Evolutionary conservation across 805 yeast species (phyloP).

Genomic region (Suhomyces tanzawaensis): DNA sequence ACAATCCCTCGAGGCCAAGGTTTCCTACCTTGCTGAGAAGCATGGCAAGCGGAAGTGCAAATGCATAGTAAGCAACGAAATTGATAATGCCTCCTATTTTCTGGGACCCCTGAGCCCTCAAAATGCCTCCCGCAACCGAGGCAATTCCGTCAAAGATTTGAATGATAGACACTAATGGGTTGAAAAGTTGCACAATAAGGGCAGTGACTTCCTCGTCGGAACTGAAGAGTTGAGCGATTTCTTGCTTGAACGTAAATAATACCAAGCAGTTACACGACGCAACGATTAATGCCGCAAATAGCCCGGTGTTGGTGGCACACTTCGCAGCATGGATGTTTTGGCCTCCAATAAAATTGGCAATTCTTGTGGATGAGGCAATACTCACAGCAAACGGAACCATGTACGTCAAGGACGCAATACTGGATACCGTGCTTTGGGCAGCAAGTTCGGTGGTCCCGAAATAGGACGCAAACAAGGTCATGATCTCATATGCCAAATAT

Average conservation of each 20-base stretch:
- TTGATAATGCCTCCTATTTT: constrained; percentile 69
- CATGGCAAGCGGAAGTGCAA: constrained; percentile 68
- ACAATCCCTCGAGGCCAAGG: constrained; percentile 58
- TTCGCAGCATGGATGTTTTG: constrained; percentile 38
- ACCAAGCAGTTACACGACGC: constrained; percentile 41
- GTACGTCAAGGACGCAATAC: constrained; percentile 43
- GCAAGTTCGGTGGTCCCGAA: constrained; percentile 51
- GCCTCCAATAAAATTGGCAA: constrained; percentile 46
- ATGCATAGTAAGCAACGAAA: constrained; percentile 64
- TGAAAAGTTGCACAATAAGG: constrained; percentile 50
- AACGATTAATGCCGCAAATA: constrained; percentile 28
- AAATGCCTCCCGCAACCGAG: constrained; percentile 67
- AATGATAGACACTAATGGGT: constrained; percentile 61
- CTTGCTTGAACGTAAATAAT: constrained; percentile 44
- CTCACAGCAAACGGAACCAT: constrained; percentile 48
- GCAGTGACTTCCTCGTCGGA: constrained; percentile 55
- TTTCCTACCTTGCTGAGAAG: constrained; percentile 47
- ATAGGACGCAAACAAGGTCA: constrained; percentile 45
- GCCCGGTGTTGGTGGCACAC: constrained; percentile 32
- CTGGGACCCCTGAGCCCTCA: constrained; percentile 77
- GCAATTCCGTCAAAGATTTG: constrained; percentile 71
- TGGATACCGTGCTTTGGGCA: constrained; percentile 51
- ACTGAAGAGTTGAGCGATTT: constrained; percentile 60
- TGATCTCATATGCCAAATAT: constrained; percentile 45
- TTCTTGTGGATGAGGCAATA: constrained; percentile 43